Percentiles rank a stretch among this genome's conserved stretches.
These are phyloP conservation scores for Monosporascus sp. DNA, from an alignment of 2,329 filamentous ascomycete genomes.

Conservation along the genomic window DNA sequence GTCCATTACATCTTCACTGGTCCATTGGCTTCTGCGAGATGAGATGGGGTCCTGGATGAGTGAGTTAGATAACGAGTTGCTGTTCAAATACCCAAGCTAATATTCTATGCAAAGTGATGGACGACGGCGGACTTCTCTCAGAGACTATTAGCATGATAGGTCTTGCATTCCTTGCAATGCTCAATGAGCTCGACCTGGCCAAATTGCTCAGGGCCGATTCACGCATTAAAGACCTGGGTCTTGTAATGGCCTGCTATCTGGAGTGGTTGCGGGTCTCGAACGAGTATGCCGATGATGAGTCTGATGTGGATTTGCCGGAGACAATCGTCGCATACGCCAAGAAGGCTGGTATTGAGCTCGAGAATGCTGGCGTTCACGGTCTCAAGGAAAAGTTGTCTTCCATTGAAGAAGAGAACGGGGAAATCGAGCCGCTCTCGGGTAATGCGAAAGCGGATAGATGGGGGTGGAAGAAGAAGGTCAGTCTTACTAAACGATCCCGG, in stretches of 20 bases:
- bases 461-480: slow-evolving; percentile 18
- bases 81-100: not conserved
- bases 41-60: slow-evolving; percentile 13
- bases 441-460: slow-evolving; percentile 13
- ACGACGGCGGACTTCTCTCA: slow-evolving; percentile 8
- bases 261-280: slow-evolving; percentile 10
- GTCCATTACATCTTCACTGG: slow-evolving; percentile 13
- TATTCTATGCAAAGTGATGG: slow-evolving; percentile 2
- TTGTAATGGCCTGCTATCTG: slow-evolving; percentile 15
- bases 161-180: slow-evolving; percentile 9
- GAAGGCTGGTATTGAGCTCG: slow-evolving; percentile 16
- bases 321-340: slow-evolving; percentile 17
- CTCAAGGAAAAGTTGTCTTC: slow-evolving; percentile 1
- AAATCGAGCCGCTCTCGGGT: slow-evolving; percentile 12
- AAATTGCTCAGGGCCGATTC: slow-evolving; percentile 13
- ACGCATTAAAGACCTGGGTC: slow-evolving; percentile 14
- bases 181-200: slow-evolving; percentile 17
- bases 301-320: slow-evolving; percentile 9
- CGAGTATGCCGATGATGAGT: slow-evolving; percentile 1
- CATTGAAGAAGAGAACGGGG: not conserved
- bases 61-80: slow-evolving; percentile 3
- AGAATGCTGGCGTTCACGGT: slow-evolving; percentile 8
- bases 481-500: not conserved
- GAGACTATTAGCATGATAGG: slow-evolving; percentile 11
- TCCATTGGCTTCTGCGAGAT: slow-evolving; percentile 14